Evolutionary conservation across 495 filamentous ascomycete species (phyloP), one percentile per base, ranked within the genome.

Genomic region (Daldinia loculata): DNA sequence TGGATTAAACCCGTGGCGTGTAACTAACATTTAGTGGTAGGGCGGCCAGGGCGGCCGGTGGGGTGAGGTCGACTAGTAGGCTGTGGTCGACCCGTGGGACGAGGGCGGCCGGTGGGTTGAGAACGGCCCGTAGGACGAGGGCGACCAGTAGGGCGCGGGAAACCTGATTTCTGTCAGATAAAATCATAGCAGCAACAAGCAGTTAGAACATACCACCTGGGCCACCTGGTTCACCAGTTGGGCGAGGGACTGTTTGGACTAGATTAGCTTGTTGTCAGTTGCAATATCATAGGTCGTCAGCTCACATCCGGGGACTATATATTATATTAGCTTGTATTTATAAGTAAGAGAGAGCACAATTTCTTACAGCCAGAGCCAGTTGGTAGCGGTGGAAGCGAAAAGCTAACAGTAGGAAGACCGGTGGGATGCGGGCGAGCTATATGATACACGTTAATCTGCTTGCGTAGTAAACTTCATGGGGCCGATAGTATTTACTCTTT

Each of bases 291-390:
- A 6, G 6, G 3, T 36, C 22, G 12, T 36, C 11, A 41, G 50
- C 62, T 24, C 32, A 65, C 62, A 57, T 19, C 62, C 52, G 29
- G 62, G 52, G 53, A 57, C 62, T 65, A 27, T 19, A 32, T 3
- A 27, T 7, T 12, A 2, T 55, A 48, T 65, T 56, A 65, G 50
- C 36, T 50, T 14, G 30, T 32, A 24, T 39, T 19, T 24, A 22
- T 7, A 39, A 1, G 22, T 34, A 0, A 29, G 24, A 3, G 29
- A 17, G 26, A 7, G 17, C 2, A 22, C 8, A n/a, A 27, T 5
- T 43, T 29, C 67, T 70, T 62, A 71, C 62, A 56, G n/a, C 32
- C 62, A 60, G 66, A 41, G 22, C 56, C 56, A 61, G 66, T 57
- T 6, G 59, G 59, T 19, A 22, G 27, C 22, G 41, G 41, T 2